Percentiles rank a stretch among this genome's conserved stretches.
Conservation (phyloP, 495 filamentous ascomycete genomes). For the Daldinia caldariorum region DNA sequence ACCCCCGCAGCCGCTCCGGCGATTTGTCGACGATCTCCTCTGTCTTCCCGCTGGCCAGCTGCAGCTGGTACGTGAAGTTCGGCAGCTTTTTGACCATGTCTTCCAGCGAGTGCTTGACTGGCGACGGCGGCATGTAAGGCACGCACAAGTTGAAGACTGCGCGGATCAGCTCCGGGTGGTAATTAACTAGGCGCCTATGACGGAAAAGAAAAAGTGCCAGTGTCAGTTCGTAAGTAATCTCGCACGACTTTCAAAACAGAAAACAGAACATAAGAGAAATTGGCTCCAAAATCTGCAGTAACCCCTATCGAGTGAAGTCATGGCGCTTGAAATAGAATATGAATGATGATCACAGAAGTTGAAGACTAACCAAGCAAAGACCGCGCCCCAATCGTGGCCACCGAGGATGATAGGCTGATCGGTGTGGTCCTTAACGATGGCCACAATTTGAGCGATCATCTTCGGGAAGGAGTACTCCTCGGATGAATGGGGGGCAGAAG, state of each 20-base stretch:
- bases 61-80: conserved; percentile 86
- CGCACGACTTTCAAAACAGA: conserved; percentile 48
- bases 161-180: conserved; percentile 74
- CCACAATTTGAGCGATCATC: conserved; percentile 74
- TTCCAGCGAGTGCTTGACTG: conserved; percentile 61
- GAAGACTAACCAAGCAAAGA: conserved; percentile 55
- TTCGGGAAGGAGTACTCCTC: conserved; percentile 74
- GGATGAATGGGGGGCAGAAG: conserved; percentile 65
- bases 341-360: neutral
- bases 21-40: conserved; percentile 67
- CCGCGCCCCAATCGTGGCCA: conserved; percentile 86
- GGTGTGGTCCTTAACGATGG: conserved; percentile 60
- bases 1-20: conserved; percentile 65
- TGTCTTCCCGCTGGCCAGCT: conserved; percentile 72
- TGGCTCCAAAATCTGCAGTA: neutral
- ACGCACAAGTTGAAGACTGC: conserved; percentile 84
- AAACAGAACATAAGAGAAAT: neutral
- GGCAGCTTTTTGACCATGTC: conserved; percentile 68
- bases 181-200: conserved; percentile 67
- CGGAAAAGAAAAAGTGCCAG: neutral
- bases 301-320: neutral
- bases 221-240: conserved; percentile 8
- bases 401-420: conserved; percentile 66
- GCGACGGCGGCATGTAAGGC: conserved; percentile 67
- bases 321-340: neutral